A percentile compares a stretch with the other conserved stretches of the same genome.
phyloP scores from a whole-genome alignment of 371 early-diverging fungal genomes.

The Mucor indicus region DNA sequence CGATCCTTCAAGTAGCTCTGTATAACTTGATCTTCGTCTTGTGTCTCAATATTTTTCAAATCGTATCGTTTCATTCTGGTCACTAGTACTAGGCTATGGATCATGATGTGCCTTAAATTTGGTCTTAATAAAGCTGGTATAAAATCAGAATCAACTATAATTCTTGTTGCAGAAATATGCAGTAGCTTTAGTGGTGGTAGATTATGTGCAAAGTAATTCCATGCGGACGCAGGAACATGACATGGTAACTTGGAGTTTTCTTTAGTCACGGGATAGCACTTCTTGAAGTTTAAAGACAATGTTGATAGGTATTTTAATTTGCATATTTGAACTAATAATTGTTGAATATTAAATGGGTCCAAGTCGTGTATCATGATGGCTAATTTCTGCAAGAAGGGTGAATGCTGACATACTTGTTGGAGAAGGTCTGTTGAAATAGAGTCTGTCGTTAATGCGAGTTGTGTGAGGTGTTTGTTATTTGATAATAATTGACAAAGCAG shows the following conservation, averaged over 20 bases:
- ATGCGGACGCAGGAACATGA: constrained; percentile 25
- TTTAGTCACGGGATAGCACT: constrained; percentile 19
- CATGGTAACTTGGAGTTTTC: constrained; percentile 31
- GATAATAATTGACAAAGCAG: constrained; percentile 13
- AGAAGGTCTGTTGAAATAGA: constrained; percentile 24
- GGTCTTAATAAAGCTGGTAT: constrained; percentile 20
- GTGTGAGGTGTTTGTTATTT: constrained; percentile 15
- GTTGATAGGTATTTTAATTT: constrained; percentile 15
- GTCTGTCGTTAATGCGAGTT: constrained; percentile 32
- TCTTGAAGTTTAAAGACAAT: constrained; percentile 39
- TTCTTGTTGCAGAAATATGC: constrained; percentile 29
- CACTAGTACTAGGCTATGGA: constrained; percentile 32
- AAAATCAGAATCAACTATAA: constrained; percentile 25
- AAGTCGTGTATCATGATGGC: constrained; percentile 39
- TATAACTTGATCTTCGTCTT: neutral
- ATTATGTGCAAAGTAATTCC: constrained; percentile 26
- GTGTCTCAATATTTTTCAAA: too few species aligned
- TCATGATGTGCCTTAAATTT: constrained; percentile 24
- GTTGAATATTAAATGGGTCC: constrained; percentile 18
- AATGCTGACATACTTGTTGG: constrained; percentile 16
- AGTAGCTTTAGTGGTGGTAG: constrained; percentile 23
- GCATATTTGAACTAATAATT: constrained; percentile 15
- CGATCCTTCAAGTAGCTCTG: constrained; percentile 10
- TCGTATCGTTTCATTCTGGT: too few species aligned
- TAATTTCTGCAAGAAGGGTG: constrained; percentile 32